A percentile compares a stretch with the other conserved stretches of the same genome.
Evolutionary conservation across 495 filamentous ascomycete genomes (phyloP).

Genomic region (Rhizodiscina lignyota): DNA sequence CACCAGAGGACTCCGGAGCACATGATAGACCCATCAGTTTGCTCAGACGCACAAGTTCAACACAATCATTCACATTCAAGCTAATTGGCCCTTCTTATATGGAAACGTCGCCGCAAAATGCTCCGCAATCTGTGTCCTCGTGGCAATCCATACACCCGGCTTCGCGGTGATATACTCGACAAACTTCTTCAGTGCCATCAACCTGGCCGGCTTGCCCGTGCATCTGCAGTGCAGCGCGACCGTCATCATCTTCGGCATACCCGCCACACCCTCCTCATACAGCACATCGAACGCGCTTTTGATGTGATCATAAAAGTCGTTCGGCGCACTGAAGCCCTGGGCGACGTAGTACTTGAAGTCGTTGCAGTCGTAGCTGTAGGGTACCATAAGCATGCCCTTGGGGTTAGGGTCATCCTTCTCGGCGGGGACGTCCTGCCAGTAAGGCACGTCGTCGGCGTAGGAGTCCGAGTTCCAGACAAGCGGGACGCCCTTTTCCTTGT

Average conservation of each 20-base stretch:
- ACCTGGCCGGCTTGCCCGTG: slow-evolving; percentile 26
- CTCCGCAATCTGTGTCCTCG: slow-evolving; percentile 27
- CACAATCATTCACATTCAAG: no score
- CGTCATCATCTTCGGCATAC: slow-evolving; percentile 29
- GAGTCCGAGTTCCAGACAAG: slow-evolving; percentile 22
- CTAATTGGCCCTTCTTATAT: slow-evolving; percentile 21
- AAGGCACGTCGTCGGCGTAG: slow-evolving; percentile 27
- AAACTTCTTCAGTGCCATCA: slow-evolving; percentile 26
- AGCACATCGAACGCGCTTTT: slow-evolving; percentile 26
- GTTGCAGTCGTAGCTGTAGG: slow-evolving; percentile 26
- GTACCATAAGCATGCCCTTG: slow-evolving; percentile 26
- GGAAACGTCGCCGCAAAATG: slow-evolving; percentile 25
- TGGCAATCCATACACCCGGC: slow-evolving; percentile 30
- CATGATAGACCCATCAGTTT: no score
- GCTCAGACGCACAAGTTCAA: no score
- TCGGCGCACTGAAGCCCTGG: slow-evolving; percentile 19
- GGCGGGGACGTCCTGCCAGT: slow-evolving; percentile 25
- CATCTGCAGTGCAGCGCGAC: slow-evolving; percentile 26
- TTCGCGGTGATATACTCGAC: slow-evolving; percentile 26
- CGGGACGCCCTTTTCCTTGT: slow-evolving; percentile 19
- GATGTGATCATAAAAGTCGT: slow-evolving; percentile 19
- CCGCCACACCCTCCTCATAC: slow-evolving; percentile 24
- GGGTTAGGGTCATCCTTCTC: slow-evolving; percentile 17
- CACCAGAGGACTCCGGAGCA: no score
- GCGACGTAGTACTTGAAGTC: slow-evolving; percentile 26